A percentile compares a stretch with the other conserved stretches of the same genome.
phyloP scores from a whole-genome alignment of 805 yeast species.

The Cyberlindnera xishuangbannaensis region DNA sequence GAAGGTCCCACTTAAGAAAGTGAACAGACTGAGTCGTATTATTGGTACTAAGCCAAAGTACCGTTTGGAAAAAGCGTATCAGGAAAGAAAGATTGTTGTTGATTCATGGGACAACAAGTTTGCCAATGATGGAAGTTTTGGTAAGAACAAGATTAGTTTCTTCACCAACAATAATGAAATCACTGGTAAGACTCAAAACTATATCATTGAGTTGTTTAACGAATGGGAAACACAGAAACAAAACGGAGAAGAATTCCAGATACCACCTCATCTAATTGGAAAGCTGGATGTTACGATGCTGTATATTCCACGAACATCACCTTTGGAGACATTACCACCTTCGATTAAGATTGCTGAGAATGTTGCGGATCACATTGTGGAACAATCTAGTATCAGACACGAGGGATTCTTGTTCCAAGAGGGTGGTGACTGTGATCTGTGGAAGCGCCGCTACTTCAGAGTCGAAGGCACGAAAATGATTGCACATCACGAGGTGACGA shows the following conservation, averaged over 20 bases:
- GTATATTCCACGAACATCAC: constrained; percentile 57
- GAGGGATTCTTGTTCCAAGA: constrained; percentile 81
- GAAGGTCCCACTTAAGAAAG: constrained; percentile 41
- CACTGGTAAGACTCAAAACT: constrained; percentile 45
- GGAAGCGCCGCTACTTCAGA: constrained; percentile 72
- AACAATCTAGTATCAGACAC: constrained; percentile 30
- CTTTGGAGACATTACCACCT: constrained; percentile 60
- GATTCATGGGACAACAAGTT: constrained; percentile 61
- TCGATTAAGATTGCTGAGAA: constrained; percentile 52
- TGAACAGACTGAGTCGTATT: constrained; percentile 37
- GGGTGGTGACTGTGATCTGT: constrained; percentile 78
- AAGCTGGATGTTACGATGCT: constrained; percentile 62
- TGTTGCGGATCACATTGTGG: constrained; percentile 33
- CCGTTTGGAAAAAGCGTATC: constrained; percentile 37
- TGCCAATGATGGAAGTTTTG: constrained; percentile 89
- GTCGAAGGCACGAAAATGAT: constrained; percentile 65
- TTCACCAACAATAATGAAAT: constrained; percentile 50
- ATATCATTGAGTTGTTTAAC: constrained; percentile 60
- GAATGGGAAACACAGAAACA: constrained; percentile 64
- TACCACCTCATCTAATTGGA: constrained; percentile 58
- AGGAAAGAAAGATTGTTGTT: constrained; percentile 39
- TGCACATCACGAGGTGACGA: constrained; percentile 69
- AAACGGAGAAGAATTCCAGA: constrained; percentile 25
- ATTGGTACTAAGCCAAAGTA: constrained; percentile 36
- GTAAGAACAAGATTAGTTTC: constrained; percentile 64